Evolutionary conservation across 345 rosid species (phyloP), one percentile per base, ranked within the genome.

Genomic region (Lepidium aucheri): DNA sequence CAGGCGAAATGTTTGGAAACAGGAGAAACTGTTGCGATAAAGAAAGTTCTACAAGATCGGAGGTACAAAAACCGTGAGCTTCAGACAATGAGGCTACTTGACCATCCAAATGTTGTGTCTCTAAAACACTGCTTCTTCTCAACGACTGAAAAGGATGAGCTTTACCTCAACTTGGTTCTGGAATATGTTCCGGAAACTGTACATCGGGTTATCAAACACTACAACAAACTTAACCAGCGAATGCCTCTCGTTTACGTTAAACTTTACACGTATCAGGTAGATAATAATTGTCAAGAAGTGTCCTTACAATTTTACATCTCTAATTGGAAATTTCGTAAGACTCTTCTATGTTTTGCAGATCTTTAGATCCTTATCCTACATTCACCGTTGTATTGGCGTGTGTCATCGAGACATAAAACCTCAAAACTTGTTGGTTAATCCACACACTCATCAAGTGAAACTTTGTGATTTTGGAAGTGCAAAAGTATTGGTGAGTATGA

Each of bases 401-500:
- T 90, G 97, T 61, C 99, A 94, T 69, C 87, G 99, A 15, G 99
- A 94, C 80, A 90, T 94, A 17, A 94, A 94, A 69, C 97, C 99
- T 63, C 99, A 94, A 74, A 94, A 94, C 74, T 88, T 94, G 73
- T 74, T 94, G 89, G 99, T 94, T 28, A 94, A 94, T 56, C 99
- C 99, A 26, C 99, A 94, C 64, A 90, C 96, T 9, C 99, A 91
- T 79, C 99, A 91, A 84, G 80, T 94, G 75, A 94, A 94, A 69
- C 73, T 91, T 4, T 90, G 97, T 0, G 99, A 94, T 72, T 94
- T 94, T 77, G 99, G 99, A 67, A 94, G 99, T 68, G 99, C 99
- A 0, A 91, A 94, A 87, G 88, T 94, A 49, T 80, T 91, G 99
- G 97, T 94, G 42, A 30, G 90, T 76, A 53, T 52, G 59, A 41